phyloP scores from a whole-genome alignment of 441 rosid genomes.

The Jatropha podagrica region DNA sequence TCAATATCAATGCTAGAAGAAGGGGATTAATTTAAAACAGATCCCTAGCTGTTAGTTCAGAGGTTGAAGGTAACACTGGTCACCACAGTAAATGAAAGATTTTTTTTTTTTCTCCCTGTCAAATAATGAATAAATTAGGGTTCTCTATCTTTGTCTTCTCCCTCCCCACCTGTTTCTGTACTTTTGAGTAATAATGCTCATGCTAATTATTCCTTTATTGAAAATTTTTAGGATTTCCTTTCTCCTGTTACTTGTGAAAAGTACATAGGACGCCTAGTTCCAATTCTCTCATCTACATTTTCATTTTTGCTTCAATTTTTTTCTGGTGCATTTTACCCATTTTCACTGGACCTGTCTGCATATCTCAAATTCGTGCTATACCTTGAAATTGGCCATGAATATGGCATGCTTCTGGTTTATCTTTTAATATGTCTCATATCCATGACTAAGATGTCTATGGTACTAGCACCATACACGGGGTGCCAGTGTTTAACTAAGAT shows the following conservation, averaged over 20 bases:
- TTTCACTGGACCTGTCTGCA: background rate
- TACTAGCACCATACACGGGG: no score
- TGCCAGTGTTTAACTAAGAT: background rate
- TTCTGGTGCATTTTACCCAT: background rate
- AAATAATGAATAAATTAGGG: background rate
- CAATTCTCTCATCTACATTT: background rate
- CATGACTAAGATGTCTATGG: no score
- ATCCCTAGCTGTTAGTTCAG: background rate
- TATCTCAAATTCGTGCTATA: background rate
- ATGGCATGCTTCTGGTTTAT: background rate
- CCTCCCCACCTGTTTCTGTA: background rate
- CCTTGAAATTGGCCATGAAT: background rate
- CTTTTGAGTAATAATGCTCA: background rate
- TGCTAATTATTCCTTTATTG: background rate
- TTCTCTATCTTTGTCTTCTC: background rate
- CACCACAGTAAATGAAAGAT: background rate
- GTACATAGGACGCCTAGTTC: background rate
- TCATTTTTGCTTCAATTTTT: background rate
- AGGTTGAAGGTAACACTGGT: background rate
- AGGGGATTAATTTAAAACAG: background rate
- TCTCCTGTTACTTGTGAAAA: background rate
- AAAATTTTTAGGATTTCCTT: background rate
- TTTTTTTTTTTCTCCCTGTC: background rate
- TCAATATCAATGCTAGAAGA: background rate
- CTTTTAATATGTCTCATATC: background rate